Percentiles rank a stretch among this genome's conserved stretches.
Conservation (phyloP, 1,284 basidiomycete species). For the Wallemia mellicola region DNA sequence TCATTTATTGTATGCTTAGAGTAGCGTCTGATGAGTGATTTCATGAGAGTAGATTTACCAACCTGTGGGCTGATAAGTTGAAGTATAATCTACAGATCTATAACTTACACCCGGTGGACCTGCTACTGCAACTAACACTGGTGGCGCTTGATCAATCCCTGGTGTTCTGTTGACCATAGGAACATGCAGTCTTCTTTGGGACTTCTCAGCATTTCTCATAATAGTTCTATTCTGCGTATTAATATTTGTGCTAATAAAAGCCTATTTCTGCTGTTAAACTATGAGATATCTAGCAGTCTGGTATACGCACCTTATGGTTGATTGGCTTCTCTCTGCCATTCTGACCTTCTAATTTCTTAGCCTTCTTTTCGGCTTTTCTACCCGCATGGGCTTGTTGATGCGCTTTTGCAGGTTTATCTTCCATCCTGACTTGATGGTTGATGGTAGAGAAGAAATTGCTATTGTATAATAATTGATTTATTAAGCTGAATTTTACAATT, state of each 20-base stretch:
- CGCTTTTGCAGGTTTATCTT: conserved; percentile 38
- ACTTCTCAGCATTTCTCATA: conserved; percentile 64
- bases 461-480: neutral
- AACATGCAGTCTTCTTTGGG: conserved; percentile 83
- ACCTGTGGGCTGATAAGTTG: conserved; percentile 21
- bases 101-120: conserved; percentile 61
- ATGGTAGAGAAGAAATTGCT: neutral
- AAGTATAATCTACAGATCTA: neutral
- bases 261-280: too few species aligned
- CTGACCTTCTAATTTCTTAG: conserved; percentile 27
- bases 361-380: conserved; percentile 42
- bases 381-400: conserved; percentile 45
- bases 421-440: conserved; percentile 25
- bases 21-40: conserved; percentile 68
- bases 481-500: neutral
- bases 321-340: conserved; percentile 29
- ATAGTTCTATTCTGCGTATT: conserved; percentile 53
- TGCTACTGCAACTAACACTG: conserved; percentile 83
- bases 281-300: too few species aligned
- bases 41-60: conserved; percentile 81
- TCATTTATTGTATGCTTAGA: conserved; percentile 82
- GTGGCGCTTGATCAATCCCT: conserved; percentile 54
- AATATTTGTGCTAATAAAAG: conserved; percentile 74
- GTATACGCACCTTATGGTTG: conserved; percentile 58
- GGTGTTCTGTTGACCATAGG: conserved; percentile 84